These are phyloP conservation scores for Cutaneotrichosporon dermatis DNA, from an alignment of 1,284 basidiomycete genomes.

Conservation along the genomic window DNA sequence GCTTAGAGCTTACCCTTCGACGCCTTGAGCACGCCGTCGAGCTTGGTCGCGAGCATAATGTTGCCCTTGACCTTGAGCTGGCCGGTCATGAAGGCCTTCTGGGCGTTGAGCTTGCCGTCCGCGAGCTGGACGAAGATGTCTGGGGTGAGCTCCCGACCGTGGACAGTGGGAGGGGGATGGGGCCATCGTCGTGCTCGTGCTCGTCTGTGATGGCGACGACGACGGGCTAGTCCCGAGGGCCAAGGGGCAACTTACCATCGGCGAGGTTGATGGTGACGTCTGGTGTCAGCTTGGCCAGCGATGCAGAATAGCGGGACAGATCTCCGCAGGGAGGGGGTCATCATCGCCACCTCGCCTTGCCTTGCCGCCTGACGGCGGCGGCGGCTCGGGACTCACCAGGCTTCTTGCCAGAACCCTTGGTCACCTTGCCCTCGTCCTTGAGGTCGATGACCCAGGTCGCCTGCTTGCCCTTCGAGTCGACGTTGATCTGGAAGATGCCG, in stretches of 20 bases:
- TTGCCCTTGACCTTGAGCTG: constrained; percentile 58
- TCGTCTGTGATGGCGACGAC: neutral
- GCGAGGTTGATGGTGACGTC: constrained; percentile 50
- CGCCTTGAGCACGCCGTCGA: constrained; percentile 69
- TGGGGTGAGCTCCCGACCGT: neutral
- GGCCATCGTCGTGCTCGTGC: neutral
- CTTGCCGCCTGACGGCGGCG: neutral
- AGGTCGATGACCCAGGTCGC: constrained; percentile 83
- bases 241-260: constrained; percentile 39
- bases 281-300: constrained; percentile 1
- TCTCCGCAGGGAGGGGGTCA: no score
- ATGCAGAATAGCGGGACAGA: no score
- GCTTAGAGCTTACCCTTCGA: constrained; percentile 40
- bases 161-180: no score
- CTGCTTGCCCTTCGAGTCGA: constrained; percentile 72
- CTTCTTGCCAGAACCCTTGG: constrained; percentile 67
- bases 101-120: constrained; percentile 60
- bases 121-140: constrained; percentile 45
- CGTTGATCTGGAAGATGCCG: constrained; percentile 82
- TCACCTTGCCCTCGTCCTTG: constrained; percentile 79
- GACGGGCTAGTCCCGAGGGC: neutral
- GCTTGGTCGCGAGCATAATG: constrained; percentile 61
- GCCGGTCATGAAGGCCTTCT: constrained; percentile 92
- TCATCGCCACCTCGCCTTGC: neutral
- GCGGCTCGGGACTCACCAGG: constrained; percentile 34